Percentiles rank a stretch among this genome's conserved stretches.
phyloP scores from a whole-genome alignment of 257 asterid genomes.

The Osmanthus fragrans region DNA sequence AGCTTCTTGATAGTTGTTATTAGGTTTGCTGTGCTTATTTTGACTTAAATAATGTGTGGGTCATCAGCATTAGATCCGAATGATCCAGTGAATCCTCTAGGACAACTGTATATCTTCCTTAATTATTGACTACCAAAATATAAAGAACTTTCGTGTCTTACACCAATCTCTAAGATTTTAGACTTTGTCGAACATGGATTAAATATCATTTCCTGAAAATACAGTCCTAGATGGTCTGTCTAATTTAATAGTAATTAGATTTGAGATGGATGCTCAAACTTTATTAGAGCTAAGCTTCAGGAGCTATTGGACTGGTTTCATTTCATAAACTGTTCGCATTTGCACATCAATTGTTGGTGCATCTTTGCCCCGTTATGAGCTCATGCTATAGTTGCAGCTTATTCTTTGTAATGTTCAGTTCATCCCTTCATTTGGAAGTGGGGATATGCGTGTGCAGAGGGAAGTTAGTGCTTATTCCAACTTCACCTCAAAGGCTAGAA shows the following conservation, averaged over 20 bases:
- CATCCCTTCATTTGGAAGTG: constrained; percentile 4
- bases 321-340: not conserved
- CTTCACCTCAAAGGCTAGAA: constrained; percentile 9
- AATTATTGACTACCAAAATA: not conserved
- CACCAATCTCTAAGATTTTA: not conserved
- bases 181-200: not conserved
- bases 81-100: not conserved
- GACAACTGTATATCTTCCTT: not conserved
- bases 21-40: not conserved
- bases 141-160: not conserved
- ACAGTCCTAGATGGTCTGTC: not conserved
- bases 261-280: not conserved
- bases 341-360: not conserved
- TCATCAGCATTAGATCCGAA: not conserved
- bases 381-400: not conserved
- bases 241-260: not conserved
- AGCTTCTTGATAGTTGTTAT: not conserved
- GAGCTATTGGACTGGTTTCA: constrained; percentile 3
- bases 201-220: not conserved
- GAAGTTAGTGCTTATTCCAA: not conserved
- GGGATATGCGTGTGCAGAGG: not conserved
- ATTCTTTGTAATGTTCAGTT: not conserved
- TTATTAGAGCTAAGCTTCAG: constrained; percentile 3
- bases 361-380: not conserved
- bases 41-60: not conserved